Evolutionary conservation across 1,284 basidiomycete species (phyloP).

Genomic region (Tilletiopsis washingtonensis): DNA sequence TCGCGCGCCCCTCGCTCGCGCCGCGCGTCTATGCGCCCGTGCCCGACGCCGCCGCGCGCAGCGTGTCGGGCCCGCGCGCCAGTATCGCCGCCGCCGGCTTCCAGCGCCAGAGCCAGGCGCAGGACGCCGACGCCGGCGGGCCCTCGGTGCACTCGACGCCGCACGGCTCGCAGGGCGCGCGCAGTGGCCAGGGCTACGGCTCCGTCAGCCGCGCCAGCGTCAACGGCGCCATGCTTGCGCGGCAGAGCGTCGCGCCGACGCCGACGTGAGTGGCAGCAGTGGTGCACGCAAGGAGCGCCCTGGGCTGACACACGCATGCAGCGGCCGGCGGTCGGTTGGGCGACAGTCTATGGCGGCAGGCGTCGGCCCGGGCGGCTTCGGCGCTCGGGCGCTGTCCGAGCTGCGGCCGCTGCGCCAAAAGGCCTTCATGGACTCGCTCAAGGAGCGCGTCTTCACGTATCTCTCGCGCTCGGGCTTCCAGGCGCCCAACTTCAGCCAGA

Average conservation of each 20-base stretch:
- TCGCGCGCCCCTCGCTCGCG: not conserved
- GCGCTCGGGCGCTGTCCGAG: slow-evolving; percentile 10
- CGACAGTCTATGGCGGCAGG: slow-evolving; percentile 25
- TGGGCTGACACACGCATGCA: no score
- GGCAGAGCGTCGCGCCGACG: slow-evolving; percentile 27
- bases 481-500: slow-evolving; percentile 29
- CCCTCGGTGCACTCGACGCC: slow-evolving; percentile 1
- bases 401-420: slow-evolving; percentile 27
- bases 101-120: not conserved
- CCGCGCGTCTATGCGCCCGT: not conserved
- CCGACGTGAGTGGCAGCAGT: slow-evolving; percentile 30
- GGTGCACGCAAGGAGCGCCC: not conserved
- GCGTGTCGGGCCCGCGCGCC: not conserved
- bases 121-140: not conserved
- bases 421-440: slow-evolving; percentile 37
- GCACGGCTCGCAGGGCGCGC: slow-evolving; percentile 1
- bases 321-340: slow-evolving; percentile 6
- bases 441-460: slow-evolving; percentile 29
- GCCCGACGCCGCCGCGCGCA: no score
- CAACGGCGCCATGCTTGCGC: not conserved
- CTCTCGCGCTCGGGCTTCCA: slow-evolving; percentile 38
- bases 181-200: not conserved
- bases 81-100: slow-evolving; percentile 1
- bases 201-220: no score
- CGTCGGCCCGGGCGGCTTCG: slow-evolving; percentile 16